Base-by-base conservation (phyloP, 352 stramenopile genomes). In the Globisporangium spinosum region DNA sequence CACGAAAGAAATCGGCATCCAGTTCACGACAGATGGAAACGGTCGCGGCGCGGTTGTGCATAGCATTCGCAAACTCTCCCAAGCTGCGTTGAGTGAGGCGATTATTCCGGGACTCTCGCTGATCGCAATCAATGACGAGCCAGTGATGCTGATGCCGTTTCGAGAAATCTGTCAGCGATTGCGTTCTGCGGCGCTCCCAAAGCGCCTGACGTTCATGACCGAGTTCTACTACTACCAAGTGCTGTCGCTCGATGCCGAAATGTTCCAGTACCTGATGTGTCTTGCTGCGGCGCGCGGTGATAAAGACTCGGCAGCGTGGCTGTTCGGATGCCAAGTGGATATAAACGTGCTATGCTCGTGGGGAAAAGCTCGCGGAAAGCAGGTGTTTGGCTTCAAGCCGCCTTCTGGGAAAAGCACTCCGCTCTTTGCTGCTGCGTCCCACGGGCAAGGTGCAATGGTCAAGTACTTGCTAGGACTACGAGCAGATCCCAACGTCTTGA, bases 181-280 rank as follows among this genome's bases (percentile, higher is more conserved):
- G 2, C 82, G 85, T 32, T 80, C 79, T 9, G 89, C 89, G 5
- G 47, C 77, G 7, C 68, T 96, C 20, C 89, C 89, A 0, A 96
- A 96, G 69, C 82, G 83, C 12, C 69, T 96, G 25, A 92, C 83
- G 6, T 96, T 96, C 61, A 77, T 96, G 70, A 85, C 82, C 8
- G 86, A 94, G 59, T 90, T 93, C 68, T 93, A 89, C 65, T 93
- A 95, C 72, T 93, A 96, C 64, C 81, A 93, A 65, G 63, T 94
- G 49, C 69, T 93, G 20, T 87, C 84, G 5, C 72, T 93, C 13
- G 87, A 94, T 64, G 65, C 58, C 32, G 82, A 95, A 45, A 91
- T 94, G 85, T 90, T 89, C 69, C 83, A 82, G 59, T 95, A 94
- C 64, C 65, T 95, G 15, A 70, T 84, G 64, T 95, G 87, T 59